Conservation (phyloP, 352 stramenopile species). For the Globisporangium ultimum region DNA sequence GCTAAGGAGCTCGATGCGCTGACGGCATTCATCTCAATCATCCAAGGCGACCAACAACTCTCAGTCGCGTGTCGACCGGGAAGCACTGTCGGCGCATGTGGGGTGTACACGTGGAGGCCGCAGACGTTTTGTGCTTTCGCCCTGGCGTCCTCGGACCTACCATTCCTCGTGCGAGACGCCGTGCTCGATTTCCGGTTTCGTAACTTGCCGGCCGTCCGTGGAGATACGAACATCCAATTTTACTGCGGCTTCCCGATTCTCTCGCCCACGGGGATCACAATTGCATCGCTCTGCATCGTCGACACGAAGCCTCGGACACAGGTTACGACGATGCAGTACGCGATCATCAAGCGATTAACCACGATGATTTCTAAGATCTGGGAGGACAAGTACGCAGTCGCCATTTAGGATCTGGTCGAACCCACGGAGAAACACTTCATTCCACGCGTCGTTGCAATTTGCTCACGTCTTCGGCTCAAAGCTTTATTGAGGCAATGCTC, state of each 20-base stretch:
- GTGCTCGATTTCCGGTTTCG: slow-evolving; percentile 52
- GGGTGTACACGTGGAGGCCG: slow-evolving; percentile 14
- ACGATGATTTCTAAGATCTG: slow-evolving; percentile 19
- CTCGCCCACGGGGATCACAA: slow-evolving; percentile 13
- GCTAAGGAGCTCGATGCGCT: slow-evolving; percentile 43
- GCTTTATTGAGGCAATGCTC: too few species aligned
- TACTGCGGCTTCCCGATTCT: slow-evolving; percentile 48
- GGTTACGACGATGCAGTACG: slow-evolving; percentile 64
- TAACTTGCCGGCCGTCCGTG: slow-evolving; percentile 32
- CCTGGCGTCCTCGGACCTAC: slow-evolving; percentile 18
- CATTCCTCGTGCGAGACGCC: slow-evolving; percentile 47
- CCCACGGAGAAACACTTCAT: too few species aligned
- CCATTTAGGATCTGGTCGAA: neutral
- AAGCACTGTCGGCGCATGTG: neutral
- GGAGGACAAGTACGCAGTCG: slow-evolving; percentile 1
- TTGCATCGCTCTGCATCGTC: slow-evolving; percentile 43
- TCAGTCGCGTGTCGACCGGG: slow-evolving; percentile 14
- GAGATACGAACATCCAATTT: slow-evolving; percentile 28
- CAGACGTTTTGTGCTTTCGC: slow-evolving; percentile 43
- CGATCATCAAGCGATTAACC: slow-evolving; percentile 38
- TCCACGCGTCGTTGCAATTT: too few species aligned
- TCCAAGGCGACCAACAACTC: slow-evolving; percentile 28
- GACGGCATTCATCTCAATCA: slow-evolving; percentile 30
- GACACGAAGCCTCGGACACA: slow-evolving; percentile 40
- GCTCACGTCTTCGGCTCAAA: neutral